phyloP scores from a whole-genome alignment of 495 filamentous ascomycete species.

The Lasiosphaeria miniovina region DNA sequence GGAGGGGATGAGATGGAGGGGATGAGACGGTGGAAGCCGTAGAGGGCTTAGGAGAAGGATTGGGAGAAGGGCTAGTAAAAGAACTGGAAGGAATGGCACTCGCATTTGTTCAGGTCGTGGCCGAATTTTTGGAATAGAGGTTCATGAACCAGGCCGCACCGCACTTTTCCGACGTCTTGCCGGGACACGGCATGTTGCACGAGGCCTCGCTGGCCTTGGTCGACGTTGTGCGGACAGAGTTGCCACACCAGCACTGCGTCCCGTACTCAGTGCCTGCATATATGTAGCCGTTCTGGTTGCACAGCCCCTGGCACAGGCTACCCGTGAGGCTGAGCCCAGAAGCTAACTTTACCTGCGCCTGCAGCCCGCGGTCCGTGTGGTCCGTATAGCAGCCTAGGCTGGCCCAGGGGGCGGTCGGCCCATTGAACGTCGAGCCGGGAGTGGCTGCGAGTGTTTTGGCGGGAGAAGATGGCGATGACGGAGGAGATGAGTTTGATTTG shows the following conservation, averaged over 20 bases:
- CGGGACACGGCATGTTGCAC: slow-evolving; percentile 45
- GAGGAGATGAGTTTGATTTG: neutral
- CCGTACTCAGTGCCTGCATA: slow-evolving; percentile 61
- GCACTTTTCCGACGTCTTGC: slow-evolving; percentile 35
- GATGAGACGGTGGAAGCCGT: too few species aligned
- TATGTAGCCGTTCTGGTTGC: slow-evolving; percentile 32
- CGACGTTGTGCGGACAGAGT: slow-evolving; percentile 29
- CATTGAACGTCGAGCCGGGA: neutral
- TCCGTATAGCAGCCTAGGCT: slow-evolving; percentile 37
- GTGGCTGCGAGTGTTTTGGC: neutral
- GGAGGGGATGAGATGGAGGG: too few species aligned
- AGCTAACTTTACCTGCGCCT: slow-evolving; percentile 37
- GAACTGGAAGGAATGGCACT: neutral
- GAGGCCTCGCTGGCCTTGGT: slow-evolving; percentile 31
- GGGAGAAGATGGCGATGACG: neutral
- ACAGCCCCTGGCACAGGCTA: slow-evolving; percentile 51
- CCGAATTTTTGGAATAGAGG: slow-evolving; percentile 34
- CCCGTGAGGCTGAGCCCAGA: slow-evolving; percentile 48
- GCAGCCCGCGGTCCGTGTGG: slow-evolving; percentile 45
- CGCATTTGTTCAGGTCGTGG: neutral
- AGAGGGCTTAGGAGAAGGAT: too few species aligned
- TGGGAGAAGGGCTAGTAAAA: neutral
- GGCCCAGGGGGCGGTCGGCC: slow-evolving; percentile 16
- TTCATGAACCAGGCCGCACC: slow-evolving; percentile 40
- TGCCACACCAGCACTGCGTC: slow-evolving; percentile 61